phyloP scores from a whole-genome alignment of 495 filamentous ascomycete species.

The Penicillium parvum region DNA sequence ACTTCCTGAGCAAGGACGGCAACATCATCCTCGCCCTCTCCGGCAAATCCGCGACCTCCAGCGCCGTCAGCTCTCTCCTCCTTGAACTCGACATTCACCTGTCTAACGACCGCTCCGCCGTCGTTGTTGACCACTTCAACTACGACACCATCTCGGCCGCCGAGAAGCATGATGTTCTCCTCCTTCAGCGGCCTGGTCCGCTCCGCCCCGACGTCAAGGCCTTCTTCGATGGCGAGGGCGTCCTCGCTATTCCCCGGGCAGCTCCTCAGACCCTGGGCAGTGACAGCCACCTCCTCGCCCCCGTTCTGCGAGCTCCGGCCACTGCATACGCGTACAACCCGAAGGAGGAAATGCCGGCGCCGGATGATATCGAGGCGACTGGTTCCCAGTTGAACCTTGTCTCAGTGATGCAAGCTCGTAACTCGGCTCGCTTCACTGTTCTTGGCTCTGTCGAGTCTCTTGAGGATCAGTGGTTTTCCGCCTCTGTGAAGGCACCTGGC shows the following conservation, averaged over 20 bases:
- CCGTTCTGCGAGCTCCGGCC: constrained; percentile 72
- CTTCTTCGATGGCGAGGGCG: constrained; percentile 66
- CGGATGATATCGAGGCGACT: constrained; percentile 78
- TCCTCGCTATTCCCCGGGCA: constrained; percentile 75
- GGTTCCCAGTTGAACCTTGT: constrained; percentile 79
- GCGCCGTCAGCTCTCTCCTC: constrained; percentile 76
- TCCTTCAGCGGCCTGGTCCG: constrained; percentile 60
- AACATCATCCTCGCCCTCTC: constrained; percentile 91
- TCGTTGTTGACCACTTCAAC: constrained; percentile 93
- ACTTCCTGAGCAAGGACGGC: constrained; percentile 87
- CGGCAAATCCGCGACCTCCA: constrained; percentile 65
- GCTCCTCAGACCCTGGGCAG: constrained; percentile 78
- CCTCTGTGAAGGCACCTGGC: constrained; percentile 61
- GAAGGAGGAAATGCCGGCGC: constrained; percentile 70
- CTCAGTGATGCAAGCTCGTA: constrained; percentile 81
- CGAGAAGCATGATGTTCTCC: constrained; percentile 84
- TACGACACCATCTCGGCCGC: constrained; percentile 71
- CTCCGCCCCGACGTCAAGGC: constrained; percentile 67
- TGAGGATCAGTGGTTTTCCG: constrained; percentile 85
- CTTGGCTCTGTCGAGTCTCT: constrained; percentile 83
- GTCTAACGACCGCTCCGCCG: constrained; percentile 72
- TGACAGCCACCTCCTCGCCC: constrained; percentile 65
- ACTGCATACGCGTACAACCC: constrained; percentile 94
- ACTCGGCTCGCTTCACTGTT: constrained; percentile 85
- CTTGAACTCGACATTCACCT: constrained; percentile 89